Evolutionary conservation across 2,329 filamentous ascomycete species (phyloP), one percentile per base, ranked within the genome.

Genomic region (Mycocentrospora acerina): DNA sequence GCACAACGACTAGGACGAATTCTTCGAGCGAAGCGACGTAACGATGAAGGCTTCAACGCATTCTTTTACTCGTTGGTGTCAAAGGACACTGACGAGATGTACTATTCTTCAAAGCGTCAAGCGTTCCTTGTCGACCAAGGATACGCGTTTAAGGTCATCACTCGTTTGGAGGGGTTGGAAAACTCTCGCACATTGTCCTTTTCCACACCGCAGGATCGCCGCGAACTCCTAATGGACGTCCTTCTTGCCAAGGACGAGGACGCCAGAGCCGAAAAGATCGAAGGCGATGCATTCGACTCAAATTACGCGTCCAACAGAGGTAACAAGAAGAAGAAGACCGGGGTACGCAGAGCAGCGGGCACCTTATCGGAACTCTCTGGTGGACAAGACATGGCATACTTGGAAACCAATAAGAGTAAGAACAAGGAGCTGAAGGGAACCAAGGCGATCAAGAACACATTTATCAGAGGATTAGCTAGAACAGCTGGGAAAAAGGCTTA

Each of bases 101-200:
- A 84, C 64, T 98, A 95, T 67, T 96, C 91, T 0, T 90, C 90
- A 4, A 97, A 96, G 69, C 81, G 93, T 8, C 93, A 98, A 68
- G 91, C 93, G 1, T 98, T 98, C 72, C 76, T 98, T 1, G 90
- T 98, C 15, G 93, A 98, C 53, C 93, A 98, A 69, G 93, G 93
- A 8, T 98, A 98, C 64, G 91, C 93, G 0, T 98, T 98, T 78
- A 97, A 97, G 66, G 91, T 97, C 46, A 98, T 98, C 64, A 98
- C 93, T 0, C 89, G 95, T 60, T 77, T 98, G 7, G 85, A 90
- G 59, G 93, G 91, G 34, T 89, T 98, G 48, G 88, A 96, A 44
- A 81, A 88, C 42, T 85, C 91, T 36, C 83, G 86, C 0, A 83
- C 83, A 0, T 78, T 98, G 2, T 86, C 85, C 2, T 97, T 94